Percentiles rank a stretch among this genome's conserved stretches.
These are phyloP conservation scores for Penicillium psychrofluorescens DNA, from an alignment of 495 filamentous ascomycete genomes.

Conservation along the genomic window DNA sequence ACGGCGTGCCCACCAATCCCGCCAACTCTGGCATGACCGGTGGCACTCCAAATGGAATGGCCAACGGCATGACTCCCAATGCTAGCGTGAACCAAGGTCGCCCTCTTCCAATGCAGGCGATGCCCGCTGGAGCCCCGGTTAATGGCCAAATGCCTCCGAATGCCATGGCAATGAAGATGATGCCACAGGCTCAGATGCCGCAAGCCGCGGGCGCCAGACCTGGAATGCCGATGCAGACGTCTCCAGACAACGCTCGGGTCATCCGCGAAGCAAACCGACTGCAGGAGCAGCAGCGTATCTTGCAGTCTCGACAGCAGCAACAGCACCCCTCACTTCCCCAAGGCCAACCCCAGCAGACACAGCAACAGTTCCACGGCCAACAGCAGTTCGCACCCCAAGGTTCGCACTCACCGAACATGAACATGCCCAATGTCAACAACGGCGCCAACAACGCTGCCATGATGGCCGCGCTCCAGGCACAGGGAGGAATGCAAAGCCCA, in stretches of 20 bases:
- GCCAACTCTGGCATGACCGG: constrained; percentile 22
- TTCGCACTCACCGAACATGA: constrained; percentile 35
- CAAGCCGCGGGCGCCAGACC: constrained; percentile 48
- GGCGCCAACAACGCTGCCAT: constrained; percentile 47
- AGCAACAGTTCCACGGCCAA: constrained; percentile 35
- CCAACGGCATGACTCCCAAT: constrained; percentile 31
- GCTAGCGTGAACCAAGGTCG: constrained; percentile 32
- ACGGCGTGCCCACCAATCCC: constrained; percentile 32
- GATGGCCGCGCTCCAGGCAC: constrained; percentile 44
- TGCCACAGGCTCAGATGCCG: constrained; percentile 68
- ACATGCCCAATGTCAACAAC: constrained; percentile 41
- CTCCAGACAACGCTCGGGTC: constrained; percentile 45
- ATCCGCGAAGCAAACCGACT: constrained; percentile 54
- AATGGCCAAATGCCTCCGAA: constrained; percentile 46
- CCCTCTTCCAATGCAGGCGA: constrained; percentile 31
- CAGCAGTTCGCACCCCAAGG: constrained; percentile 36
- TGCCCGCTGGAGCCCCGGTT: constrained; percentile 25
- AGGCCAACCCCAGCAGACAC: constrained; percentile 28
- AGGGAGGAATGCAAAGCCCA: constrained; percentile 42
- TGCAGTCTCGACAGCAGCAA: constrained; percentile 57
- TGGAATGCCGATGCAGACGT: constrained; percentile 49
- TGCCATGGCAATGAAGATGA: constrained; percentile 55
- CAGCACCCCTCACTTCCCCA: constrained; percentile 34
- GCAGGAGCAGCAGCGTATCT: constrained; percentile 58
- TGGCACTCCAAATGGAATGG: constrained; percentile 26